These are phyloP conservation scores for Ulota crispa DNA, from an alignment of 225 moss, liverwort and hornwort genomes.

Conservation along the genomic window DNA sequence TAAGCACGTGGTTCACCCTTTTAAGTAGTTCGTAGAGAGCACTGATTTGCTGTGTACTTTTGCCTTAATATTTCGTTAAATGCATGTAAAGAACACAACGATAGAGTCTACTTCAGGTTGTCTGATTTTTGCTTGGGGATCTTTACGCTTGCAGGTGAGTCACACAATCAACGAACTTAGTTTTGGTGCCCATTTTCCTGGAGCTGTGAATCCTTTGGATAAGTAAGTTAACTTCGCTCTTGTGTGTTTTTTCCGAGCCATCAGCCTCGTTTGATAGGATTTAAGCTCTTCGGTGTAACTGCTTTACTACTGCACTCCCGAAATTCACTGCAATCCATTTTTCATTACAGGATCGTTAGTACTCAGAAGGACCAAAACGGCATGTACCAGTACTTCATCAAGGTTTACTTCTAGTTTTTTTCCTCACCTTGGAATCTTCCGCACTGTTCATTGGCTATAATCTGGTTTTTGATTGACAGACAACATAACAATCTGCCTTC, in stretches of 20 bases:
- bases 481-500: background rate
- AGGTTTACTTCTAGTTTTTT: constrained; percentile 43
- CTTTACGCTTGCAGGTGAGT: constrained; percentile 54
- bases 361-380: constrained; percentile 73
- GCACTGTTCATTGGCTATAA: background rate
- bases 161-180: constrained; percentile 92
- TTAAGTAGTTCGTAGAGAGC: background rate
- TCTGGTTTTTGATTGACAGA: background rate
- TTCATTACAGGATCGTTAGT: constrained; percentile 59
- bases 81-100: background rate
- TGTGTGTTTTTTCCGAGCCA: background rate
- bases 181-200: constrained; percentile 98
- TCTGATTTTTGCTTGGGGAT: constrained; percentile 23
- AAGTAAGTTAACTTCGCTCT: constrained; percentile 43
- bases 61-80: background rate
- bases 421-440: background rate
- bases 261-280: background rate
- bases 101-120: background rate
- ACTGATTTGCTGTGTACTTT: constrained; percentile 1
- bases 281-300: background rate
- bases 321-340: background rate
- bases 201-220: constrained; percentile 93
- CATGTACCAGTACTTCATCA: constrained; percentile 99
- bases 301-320: background rate
- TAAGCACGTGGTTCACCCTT: background rate